These are phyloP conservation scores for Globisporangium apiculatum DNA, from an alignment of 352 stramenopile species.

Conservation along the genomic window DNA sequence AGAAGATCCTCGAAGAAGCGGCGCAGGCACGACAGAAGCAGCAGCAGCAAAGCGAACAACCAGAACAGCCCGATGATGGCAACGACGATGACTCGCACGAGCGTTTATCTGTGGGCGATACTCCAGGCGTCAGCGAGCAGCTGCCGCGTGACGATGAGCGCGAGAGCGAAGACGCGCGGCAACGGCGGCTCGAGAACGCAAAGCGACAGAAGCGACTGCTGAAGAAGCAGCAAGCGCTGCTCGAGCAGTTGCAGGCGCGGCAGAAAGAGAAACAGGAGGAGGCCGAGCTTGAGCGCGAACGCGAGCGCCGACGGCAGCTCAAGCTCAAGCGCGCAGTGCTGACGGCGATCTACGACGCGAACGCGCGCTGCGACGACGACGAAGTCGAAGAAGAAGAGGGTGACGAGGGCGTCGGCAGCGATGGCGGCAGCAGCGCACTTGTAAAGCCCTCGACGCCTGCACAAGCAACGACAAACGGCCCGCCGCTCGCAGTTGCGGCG, in stretches of 20 bases:
- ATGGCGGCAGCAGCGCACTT: neutral
- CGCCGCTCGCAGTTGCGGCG: neutral
- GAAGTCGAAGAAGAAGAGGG: constrained; percentile 11
- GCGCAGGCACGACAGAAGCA: constrained; percentile 26
- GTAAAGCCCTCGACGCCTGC: neutral
- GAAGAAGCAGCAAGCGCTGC: constrained; percentile 48
- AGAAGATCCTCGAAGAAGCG: constrained; percentile 44
- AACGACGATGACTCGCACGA: constrained; percentile 1
- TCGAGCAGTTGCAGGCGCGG: constrained; percentile 45
- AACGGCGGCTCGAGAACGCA: constrained; percentile 19
- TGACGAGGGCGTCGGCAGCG: neutral
- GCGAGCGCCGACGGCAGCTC: constrained; percentile 42
- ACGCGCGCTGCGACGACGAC: constrained; percentile 21
- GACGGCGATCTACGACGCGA: constrained; percentile 31
- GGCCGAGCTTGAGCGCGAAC: constrained; percentile 36
- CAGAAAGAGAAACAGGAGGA: constrained; percentile 46
- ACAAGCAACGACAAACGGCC: constrained; percentile 9
- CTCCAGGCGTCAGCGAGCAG: neutral
- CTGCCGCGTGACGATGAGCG: constrained; percentile 11
- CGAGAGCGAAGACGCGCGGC: constrained; percentile 4
- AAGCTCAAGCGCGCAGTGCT: constrained; percentile 51
- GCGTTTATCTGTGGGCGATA: too few species aligned
- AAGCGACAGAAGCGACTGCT: constrained; percentile 41
- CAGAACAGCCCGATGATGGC: constrained; percentile 14
- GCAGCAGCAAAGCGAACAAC: constrained; percentile 2